phyloP scores from a whole-genome alignment of 179 eudicot species.

The Silene noctiflora region DNA sequence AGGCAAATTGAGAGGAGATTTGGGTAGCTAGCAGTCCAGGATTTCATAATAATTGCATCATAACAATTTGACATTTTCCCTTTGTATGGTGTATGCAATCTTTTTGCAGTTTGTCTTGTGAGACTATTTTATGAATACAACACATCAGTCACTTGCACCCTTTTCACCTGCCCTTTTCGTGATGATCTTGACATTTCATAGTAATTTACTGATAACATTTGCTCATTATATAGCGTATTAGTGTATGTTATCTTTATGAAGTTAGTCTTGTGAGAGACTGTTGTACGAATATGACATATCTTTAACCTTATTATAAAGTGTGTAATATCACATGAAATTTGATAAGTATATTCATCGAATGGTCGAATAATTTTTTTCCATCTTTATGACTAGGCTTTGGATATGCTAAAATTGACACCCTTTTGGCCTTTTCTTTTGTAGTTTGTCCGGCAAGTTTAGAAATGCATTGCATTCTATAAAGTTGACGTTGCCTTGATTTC shows the following conservation, averaged over 20 bases:
- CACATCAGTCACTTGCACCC: background rate
- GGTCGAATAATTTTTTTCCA: too few relatives aligned
- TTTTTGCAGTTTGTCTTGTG: background rate
- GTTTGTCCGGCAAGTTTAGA: slow-evolving; percentile 6
- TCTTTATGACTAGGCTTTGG: background rate
- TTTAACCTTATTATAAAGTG: background rate
- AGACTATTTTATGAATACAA: background rate
- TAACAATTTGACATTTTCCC: background rate
- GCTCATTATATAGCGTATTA: background rate
- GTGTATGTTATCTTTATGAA: background rate
- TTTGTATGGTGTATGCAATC: background rate
- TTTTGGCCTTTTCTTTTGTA: background rate
- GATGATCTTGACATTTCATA: background rate
- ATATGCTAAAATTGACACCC: background rate
- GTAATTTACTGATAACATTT: background rate
- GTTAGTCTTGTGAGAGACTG: background rate
- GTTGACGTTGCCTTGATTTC: background rate
- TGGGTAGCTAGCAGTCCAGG: background rate
- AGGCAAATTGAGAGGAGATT: background rate
- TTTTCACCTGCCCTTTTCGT: background rate
- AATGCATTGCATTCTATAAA: background rate
- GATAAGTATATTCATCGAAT: background rate
- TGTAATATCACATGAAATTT: background rate
- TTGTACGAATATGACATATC: background rate
- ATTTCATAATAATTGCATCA: background rate